These are phyloP conservation scores for Cyanidiococcus yangmingshanensis DNA, from an alignment of 23 red algal species.

Conservation along the genomic window DNA sequence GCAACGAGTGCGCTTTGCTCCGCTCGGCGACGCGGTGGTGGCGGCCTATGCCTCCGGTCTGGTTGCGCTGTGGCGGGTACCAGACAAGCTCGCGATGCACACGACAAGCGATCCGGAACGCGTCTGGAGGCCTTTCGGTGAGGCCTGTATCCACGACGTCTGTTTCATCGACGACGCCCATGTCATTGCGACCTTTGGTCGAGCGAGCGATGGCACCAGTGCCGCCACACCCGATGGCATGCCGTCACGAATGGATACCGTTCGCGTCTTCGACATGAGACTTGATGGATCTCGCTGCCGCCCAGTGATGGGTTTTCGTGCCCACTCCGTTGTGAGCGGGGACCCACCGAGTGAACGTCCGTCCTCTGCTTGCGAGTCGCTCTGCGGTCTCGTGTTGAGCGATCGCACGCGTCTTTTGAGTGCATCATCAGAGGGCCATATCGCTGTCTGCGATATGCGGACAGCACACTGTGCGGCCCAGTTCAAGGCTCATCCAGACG, in stretches of 20 bases:
- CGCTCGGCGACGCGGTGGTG: constrained; percentile 14
- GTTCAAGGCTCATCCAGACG: constrained; percentile 3
- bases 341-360: background rate
- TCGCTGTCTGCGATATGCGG: constrained; percentile 10
- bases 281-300: background rate
- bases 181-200: constrained; percentile 2
- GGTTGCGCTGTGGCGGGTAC: constrained; percentile 23
- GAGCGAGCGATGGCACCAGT: background rate
- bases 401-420: constrained; percentile 10
- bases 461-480: background rate
- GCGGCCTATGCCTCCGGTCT: constrained; percentile 22
- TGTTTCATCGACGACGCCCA: background rate
- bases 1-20: constrained; percentile 17
- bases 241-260: background rate
- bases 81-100: background rate
- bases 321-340: background rate
- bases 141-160: background rate
- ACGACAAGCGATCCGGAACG: background rate
- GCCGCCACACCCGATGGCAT: background rate
- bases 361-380: background rate
- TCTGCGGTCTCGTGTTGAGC: constrained; percentile 12
- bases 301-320: background rate
- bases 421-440: background rate
- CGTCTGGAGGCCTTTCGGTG: constrained; percentile 1
- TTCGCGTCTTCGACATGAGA: constrained; percentile 10